phyloP scores from a whole-genome alignment of 2,329 filamentous ascomycete species.

The Penicillium sp. region DNA sequence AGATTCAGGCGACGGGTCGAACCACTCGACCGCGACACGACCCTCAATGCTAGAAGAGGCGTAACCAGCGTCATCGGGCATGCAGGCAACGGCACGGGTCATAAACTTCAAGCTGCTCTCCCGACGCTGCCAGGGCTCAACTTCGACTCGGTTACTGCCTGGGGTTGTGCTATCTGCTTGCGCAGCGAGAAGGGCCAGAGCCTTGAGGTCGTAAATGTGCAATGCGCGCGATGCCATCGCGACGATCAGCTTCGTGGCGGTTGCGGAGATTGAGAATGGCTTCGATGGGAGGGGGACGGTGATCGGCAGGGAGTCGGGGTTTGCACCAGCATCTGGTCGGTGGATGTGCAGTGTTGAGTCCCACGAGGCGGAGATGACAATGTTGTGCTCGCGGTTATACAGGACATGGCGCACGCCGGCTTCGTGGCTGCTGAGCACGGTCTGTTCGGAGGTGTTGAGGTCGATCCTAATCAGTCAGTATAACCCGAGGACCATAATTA shows the following conservation, averaged over 20 bases:
- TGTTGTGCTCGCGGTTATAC: slow-evolving; percentile 71
- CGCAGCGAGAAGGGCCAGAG: slow-evolving; percentile 57
- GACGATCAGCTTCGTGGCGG: slow-evolving; percentile 83
- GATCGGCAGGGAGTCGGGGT: slow-evolving; percentile 54
- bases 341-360: slow-evolving; percentile 87
- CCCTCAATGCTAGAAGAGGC: slow-evolving; percentile 91
- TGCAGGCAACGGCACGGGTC: slow-evolving; percentile 87
- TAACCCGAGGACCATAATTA: slow-evolving; percentile 47
- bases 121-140: slow-evolving; percentile 86
- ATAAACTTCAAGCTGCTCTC: slow-evolving; percentile 96
- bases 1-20: slow-evolving; percentile 81
- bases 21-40: slow-evolving; percentile 95
- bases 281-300: slow-evolving; percentile 75
- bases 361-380: slow-evolving; percentile 91
- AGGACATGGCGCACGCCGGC: slow-evolving; percentile 79
- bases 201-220: slow-evolving; percentile 85
- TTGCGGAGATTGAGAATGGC: slow-evolving; percentile 77
- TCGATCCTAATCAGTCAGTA: slow-evolving; percentile 56
- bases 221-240: slow-evolving; percentile 94
- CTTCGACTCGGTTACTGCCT: slow-evolving; percentile 42
- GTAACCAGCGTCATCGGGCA: slow-evolving; percentile 95
- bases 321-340: slow-evolving; percentile 50
- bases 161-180: slow-evolving; percentile 44
- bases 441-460: slow-evolving; percentile 68
- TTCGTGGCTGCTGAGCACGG: slow-evolving; percentile 72